Conservation (phyloP, 2,329 filamentous ascomycete genomes). For the Diplodia sapinea region DNA sequence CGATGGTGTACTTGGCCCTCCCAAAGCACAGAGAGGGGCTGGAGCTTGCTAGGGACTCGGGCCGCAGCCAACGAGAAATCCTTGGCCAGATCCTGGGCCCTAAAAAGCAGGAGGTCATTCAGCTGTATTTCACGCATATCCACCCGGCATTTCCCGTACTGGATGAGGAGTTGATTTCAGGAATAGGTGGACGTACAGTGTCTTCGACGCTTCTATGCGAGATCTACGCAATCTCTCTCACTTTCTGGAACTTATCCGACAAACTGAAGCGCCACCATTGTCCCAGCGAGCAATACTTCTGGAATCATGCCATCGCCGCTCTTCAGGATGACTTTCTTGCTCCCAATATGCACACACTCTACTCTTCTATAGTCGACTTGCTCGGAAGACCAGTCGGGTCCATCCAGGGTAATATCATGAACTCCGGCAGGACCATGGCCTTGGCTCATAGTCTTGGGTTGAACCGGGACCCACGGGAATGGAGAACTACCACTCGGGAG, state of each 20-base stretch:
- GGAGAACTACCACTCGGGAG: constrained; percentile 58
- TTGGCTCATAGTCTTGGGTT: constrained; percentile 62
- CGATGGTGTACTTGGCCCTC: constrained; percentile 54
- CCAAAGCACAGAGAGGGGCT: constrained; percentile 57
- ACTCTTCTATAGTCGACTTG: constrained; percentile 49
- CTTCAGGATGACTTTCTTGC: constrained; percentile 52
- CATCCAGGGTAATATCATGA: constrained; percentile 57
- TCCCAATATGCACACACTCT: constrained; percentile 49
- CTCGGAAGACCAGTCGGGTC: constrained; percentile 50
- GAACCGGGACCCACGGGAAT: constrained; percentile 61
- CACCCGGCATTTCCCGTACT: constrained; percentile 50
- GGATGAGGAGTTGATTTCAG: constrained; percentile 46
- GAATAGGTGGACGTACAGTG: constrained; percentile 44
- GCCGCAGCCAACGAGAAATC: constrained; percentile 49
- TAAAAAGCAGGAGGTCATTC: constrained; percentile 47
- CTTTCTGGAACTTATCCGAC: constrained; percentile 47
- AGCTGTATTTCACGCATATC: constrained; percentile 53
- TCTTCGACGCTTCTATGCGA: constrained; percentile 49
- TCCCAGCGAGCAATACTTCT: constrained; percentile 49
- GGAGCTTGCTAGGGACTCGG: constrained; percentile 43
- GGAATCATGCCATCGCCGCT: constrained; percentile 51
- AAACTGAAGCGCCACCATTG: constrained; percentile 44
- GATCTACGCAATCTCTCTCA: constrained; percentile 47
- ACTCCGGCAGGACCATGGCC: constrained; percentile 59
- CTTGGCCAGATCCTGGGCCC: constrained; percentile 50